A percentile compares a stretch with the other conserved stretches of the same genome.
phyloP scores from a whole-genome alignment of 192 early-diverging fungal genomes.

The Coemansia sp. region DNA sequence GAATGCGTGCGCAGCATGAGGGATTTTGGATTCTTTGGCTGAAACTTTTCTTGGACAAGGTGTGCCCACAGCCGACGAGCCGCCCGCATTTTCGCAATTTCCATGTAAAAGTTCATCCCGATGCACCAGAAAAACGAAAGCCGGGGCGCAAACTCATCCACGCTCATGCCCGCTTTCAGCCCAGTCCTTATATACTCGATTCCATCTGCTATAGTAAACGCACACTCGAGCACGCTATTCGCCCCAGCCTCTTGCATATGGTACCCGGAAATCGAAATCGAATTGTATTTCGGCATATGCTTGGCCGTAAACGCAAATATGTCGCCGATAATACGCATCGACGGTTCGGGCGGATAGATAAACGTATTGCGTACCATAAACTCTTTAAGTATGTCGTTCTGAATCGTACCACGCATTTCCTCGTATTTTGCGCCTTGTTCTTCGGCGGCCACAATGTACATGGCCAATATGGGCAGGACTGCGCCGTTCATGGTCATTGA shows the following conservation, averaged over 20 bases:
- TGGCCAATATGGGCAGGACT: conserved; percentile 83
- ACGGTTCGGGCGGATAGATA: conserved; percentile 88
- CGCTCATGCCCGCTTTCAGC: conserved; percentile 79
- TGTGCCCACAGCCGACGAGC: conserved; percentile 82
- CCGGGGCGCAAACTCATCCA: conserved; percentile 85
- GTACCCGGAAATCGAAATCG: conserved; percentile 93
- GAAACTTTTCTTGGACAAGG: conserved; percentile 78
- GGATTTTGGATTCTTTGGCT: conserved; percentile 76
- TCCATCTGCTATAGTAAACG: conserved; percentile 91
- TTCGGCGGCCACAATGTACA: conserved; percentile 85
- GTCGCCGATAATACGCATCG: conserved; percentile 87
- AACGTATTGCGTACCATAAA: conserved; percentile 95
- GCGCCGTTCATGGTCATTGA: conserved; percentile 98
- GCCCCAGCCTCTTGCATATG: conserved; percentile 93
- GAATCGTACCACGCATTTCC: conserved; percentile 84
- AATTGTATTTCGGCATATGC: conserved; percentile 93
- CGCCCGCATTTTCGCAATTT: conserved; percentile 88
- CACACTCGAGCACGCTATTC: conserved; percentile 82
- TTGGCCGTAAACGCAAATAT: conserved; percentile 86
- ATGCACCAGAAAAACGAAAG: conserved; percentile 91
- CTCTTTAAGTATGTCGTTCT: conserved; percentile 92
- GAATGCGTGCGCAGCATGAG: conserved; percentile 85
- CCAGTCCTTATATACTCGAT: conserved; percentile 78
- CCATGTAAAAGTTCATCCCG: conserved; percentile 96
- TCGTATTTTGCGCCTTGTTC: conserved; percentile 81